A percentile compares a stretch with the other conserved stretches of the same genome.
Conservation (phyloP, 495 filamentous ascomycete genomes). For the Aspergillus baeticus region DNA sequence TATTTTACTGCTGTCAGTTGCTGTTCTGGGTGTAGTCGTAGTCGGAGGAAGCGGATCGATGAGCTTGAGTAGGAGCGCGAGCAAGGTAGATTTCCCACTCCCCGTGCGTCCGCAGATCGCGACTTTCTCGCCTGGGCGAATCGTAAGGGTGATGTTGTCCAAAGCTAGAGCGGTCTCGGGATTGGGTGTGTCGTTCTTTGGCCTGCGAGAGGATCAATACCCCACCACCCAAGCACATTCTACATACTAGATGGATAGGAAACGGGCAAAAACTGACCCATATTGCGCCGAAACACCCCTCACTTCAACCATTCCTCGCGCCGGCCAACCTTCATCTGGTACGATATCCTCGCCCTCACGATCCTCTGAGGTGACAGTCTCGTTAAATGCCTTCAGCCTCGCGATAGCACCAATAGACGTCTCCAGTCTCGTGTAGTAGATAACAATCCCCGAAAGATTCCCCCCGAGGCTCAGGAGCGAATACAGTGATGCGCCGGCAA, state of each 20-base stretch:
- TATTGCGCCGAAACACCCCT: slow-evolving; percentile 34
- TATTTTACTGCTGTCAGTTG: no score
- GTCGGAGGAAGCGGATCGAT: slow-evolving; percentile 27
- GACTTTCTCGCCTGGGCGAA: slow-evolving; percentile 34
- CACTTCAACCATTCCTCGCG: slow-evolving; percentile 25
- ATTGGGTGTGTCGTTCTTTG: neutral
- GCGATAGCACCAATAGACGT: no score
- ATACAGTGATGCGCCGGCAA: no score
- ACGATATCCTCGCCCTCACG: slow-evolving; percentile 4
- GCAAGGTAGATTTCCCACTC: slow-evolving; percentile 40
- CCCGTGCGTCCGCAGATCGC: slow-evolving; percentile 39
- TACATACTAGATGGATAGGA: no score
- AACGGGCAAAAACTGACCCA: slow-evolving; percentile 15
- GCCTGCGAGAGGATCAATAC: neutral
- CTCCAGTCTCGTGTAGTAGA: no score
- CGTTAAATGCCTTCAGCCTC: no score
- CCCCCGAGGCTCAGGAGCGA: no score
- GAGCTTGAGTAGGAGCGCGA: slow-evolving; percentile 35
- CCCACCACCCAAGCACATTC: no score
- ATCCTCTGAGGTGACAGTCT: neutral
- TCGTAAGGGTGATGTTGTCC: slow-evolving; percentile 26
- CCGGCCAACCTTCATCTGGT: slow-evolving; percentile 21
- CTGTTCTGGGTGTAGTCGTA: no score
- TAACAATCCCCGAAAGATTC: no score
- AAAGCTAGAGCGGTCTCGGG: slow-evolving; percentile 8